Conservation (phyloP, 1,284 basidiomycete genomes). For the Neonothopanus nambi region DNA sequence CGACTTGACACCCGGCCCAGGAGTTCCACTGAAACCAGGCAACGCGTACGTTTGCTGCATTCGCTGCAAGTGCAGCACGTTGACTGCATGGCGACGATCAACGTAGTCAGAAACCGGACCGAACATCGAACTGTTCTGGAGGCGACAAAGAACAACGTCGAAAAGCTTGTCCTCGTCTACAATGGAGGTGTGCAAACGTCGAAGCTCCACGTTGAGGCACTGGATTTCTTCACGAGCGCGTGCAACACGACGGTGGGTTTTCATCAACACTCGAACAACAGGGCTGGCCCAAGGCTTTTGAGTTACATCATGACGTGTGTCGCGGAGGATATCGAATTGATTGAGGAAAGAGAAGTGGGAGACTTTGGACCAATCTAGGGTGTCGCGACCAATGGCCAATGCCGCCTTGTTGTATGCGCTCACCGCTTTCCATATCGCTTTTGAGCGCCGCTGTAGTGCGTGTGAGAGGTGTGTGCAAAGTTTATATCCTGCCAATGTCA, state of each 20-base stretch:
- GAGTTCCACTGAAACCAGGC: too few relatives aligned
- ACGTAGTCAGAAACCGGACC: background rate
- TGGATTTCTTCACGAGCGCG: conserved; percentile 32
- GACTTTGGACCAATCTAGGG: conserved; percentile 6
- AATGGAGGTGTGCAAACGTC: conserved; percentile 30
- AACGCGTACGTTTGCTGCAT: too few relatives aligned
- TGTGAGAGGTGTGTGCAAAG: conserved; percentile 17
- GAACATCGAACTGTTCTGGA: background rate
- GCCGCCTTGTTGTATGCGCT: conserved; percentile 19
- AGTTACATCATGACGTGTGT: conserved; percentile 23
- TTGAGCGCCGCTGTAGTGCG: conserved; percentile 16
- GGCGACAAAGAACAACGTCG: background rate
- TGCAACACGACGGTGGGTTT: conserved; percentile 27
- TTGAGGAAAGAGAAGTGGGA: conserved; percentile 11
- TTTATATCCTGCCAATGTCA: background rate
- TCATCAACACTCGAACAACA: conserved; percentile 23
- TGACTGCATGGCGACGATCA: too few relatives aligned
- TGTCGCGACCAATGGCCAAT: background rate
- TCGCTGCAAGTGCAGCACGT: too few relatives aligned
- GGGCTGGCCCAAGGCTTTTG: conserved; percentile 29
- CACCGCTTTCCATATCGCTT: conserved; percentile 19
- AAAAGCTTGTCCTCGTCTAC: conserved; percentile 24
- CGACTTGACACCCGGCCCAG: too few relatives aligned
- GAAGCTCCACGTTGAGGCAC: conserved; percentile 34
- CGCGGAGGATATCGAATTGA: conserved; percentile 10